Percentiles rank a stretch among this genome's conserved stretches.
Evolutionary conservation across 345 rosid species (phyloP).

Genomic region (Theobroma cacao): DNA sequence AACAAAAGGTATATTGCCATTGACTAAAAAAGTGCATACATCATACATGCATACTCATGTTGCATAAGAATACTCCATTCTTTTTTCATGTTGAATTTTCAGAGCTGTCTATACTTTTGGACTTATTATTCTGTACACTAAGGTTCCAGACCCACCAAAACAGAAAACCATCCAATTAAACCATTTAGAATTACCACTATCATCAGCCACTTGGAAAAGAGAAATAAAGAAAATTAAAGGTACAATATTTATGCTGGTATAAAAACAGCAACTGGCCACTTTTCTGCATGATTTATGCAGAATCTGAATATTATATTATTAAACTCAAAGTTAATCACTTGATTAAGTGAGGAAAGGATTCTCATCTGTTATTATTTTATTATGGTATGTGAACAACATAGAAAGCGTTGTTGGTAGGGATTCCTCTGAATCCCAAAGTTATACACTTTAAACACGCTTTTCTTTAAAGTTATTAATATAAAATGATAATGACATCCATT

Average conservation of each 20-base stretch:
- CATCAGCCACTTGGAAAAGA: not conserved
- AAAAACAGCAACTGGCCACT: not conserved
- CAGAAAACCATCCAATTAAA: not conserved
- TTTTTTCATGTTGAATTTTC: not conserved
- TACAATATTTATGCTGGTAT: not conserved
- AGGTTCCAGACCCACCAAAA: not conserved
- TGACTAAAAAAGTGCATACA: too few relatives aligned
- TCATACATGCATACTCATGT: too few relatives aligned
- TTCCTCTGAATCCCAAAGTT: constrained; percentile 7
- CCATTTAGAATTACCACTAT: not conserved
- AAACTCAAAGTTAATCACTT: not conserved
- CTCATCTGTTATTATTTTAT: not conserved
- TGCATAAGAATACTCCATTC: too few relatives aligned
- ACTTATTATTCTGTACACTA: constrained; percentile 12
- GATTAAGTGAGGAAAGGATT: not conserved
- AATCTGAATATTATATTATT: not conserved
- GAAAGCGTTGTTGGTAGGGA: not conserved
- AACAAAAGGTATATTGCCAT: too few relatives aligned
- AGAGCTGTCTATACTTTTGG: constrained; percentile 13
- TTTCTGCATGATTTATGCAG: not conserved
- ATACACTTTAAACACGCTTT: not conserved
- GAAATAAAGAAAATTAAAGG: not conserved
- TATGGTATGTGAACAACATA: not conserved
- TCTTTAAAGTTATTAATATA: constrained; percentile 1
- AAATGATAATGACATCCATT: not conserved